Base-by-base conservation (phyloP, 345 rosid genomes). In the Erysimum cheiranthoides region DNA sequence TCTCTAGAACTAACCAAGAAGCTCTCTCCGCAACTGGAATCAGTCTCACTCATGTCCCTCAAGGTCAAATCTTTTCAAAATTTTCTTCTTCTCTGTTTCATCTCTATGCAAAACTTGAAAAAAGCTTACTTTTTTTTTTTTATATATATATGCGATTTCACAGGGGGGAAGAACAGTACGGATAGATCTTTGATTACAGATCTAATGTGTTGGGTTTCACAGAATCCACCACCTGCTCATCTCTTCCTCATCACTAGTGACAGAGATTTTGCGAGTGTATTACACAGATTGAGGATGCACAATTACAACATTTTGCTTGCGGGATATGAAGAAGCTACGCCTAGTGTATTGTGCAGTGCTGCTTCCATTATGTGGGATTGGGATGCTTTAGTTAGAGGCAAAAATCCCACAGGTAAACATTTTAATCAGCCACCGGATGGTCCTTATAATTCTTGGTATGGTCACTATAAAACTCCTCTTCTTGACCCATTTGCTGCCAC, bases 361-460 rank as follows among this genome's bases (percentile, higher is more conserved):
- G 96, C 99, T 49, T 89, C 96, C 65, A 84, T 95, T 60, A 88
- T 88, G 93, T 95, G 98, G 97, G 74, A 84, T 58, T 95, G 99
- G 99, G 73, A 78, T 52, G 54, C 81, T 34, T 79, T 92, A 77
- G 74, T 86, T 10, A 86, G 56, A 74, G 90, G 90, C 39, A 85
- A 86, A 61, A 66, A 66, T 67, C 76, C 79, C 4, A 18, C 50
- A 2, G 97, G 90, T 63, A 89, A 75, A 80, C 68, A 85, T 73
- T 89, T 84, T 78, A 96, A 96, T 76, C 96, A 85, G 45, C 96
- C 97, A 51, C 99, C 98, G 1, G 99, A 96, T 84, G 97, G 98
- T 72, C 93, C 97, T 54, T 85, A 78, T 76, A 82, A 86, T 73
- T 93, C 98, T 68, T 96, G 97, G 98, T 96, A 93, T 81, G 98